Evolutionary conservation across 2,329 filamentous ascomycete species (phyloP).

Genomic region (Diaporthe amygdali): DNA sequence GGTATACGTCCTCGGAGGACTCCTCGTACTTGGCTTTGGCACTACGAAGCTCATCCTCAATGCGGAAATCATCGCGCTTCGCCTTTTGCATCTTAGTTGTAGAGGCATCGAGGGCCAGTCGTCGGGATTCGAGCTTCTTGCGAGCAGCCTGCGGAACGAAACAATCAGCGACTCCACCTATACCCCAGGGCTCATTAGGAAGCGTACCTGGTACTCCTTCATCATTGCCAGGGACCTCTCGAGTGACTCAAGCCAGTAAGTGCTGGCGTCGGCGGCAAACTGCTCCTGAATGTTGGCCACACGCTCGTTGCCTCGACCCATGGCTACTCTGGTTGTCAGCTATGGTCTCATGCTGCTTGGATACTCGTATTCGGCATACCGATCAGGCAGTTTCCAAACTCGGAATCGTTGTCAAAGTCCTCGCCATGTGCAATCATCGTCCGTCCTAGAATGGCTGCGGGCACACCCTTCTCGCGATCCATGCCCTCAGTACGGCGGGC

Average conservation of each 20-base stretch:
- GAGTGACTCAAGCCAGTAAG: constrained; percentile 88
- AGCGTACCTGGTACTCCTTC: constrained; percentile 91
- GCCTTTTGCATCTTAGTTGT: constrained; percentile 90
- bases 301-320: constrained; percentile 87
- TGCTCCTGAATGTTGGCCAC: constrained; percentile 85
- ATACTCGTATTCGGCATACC: constrained; percentile 49
- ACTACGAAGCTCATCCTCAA: constrained; percentile 89
- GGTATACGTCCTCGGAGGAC: constrained; percentile 86
- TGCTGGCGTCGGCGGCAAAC: constrained; percentile 78
- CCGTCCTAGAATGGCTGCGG: constrained; percentile 78
- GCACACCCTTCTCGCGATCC: constrained; percentile 86
- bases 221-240: constrained; percentile 91
- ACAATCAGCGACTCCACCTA: constrained; percentile 22
- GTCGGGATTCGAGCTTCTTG: constrained; percentile 91
- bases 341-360: neutral
- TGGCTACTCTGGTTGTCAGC: constrained; percentile 49
- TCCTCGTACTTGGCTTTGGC: constrained; percentile 98
- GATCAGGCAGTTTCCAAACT: constrained; percentile 86
- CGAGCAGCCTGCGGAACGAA: constrained; percentile 65
- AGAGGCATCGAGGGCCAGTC: constrained; percentile 89
- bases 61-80: constrained; percentile 90
- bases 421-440: constrained; percentile 90
- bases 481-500: constrained; percentile 79
- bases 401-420: constrained; percentile 88
- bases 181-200: neutral